Evolutionary conservation across 306 rosid genomes (phyloP).

Genomic region (Arachis stenosperma): DNA sequence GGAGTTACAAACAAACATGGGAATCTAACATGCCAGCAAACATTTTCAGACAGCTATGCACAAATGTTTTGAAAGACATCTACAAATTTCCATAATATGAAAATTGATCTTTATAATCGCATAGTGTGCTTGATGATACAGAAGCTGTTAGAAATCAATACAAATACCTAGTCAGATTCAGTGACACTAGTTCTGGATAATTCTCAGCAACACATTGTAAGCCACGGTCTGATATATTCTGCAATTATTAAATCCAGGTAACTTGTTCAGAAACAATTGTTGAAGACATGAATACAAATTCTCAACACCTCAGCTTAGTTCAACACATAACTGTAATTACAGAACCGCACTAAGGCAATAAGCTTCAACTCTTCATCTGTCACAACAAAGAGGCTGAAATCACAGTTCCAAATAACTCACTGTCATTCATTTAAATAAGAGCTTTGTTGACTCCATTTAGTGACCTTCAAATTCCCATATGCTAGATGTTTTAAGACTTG

Average conservation of each 20-base stretch:
- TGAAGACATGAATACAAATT: constrained; percentile 13
- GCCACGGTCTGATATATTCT: constrained; percentile 67
- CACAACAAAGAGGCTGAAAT: constrained; percentile 1
- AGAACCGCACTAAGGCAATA: constrained; percentile 1
- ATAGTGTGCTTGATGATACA: constrained; percentile 23
- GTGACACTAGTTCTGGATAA: constrained; percentile 58
- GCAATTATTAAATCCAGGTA: constrained; percentile 49
- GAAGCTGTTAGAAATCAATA: constrained; percentile 20
- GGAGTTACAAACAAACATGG: constrained; percentile 11
- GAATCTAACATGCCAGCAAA: constrained; percentile 25
- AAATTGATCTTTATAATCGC: neutral
- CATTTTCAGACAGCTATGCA: constrained; percentile 23
- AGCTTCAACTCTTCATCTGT: neutral
- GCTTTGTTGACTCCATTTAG: neutral
- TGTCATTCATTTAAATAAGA: neutral
- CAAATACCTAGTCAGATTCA: constrained; percentile 76
- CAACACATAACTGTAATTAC: neutral
- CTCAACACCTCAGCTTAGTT: constrained; percentile 7
- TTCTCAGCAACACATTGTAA: constrained; percentile 63
- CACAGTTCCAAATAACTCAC: constrained; percentile 6
- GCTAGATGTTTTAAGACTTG: constrained; percentile 2
- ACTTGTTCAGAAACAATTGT: constrained; percentile 31
- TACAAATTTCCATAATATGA: neutral
- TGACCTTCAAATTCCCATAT: neutral
- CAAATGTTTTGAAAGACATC: neutral